Percentiles rank a stretch among this genome's conserved stretches.
Evolutionary conservation across 1,139 yeast genomes (phyloP).

Genomic region (Debaryomyces fabryi): DNA sequence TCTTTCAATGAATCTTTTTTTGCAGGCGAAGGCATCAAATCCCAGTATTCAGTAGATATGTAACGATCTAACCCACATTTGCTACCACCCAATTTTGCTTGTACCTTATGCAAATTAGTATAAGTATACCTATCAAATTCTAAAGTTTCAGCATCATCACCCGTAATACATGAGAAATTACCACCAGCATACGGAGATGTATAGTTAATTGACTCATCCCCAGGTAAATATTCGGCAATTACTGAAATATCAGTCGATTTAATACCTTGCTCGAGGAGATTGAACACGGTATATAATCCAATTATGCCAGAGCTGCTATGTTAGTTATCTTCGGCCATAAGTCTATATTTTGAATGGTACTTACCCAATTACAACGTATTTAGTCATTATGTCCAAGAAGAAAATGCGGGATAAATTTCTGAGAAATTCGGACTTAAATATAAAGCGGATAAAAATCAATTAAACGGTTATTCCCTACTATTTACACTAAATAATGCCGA

Average conservation of each 20-base stretch:
- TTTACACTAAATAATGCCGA: conserved; percentile 44
- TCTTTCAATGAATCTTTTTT: conserved; percentile 48
- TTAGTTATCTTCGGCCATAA: conserved; percentile 10
- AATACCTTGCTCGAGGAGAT: conserved; percentile 50
- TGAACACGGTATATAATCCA: conserved; percentile 67
- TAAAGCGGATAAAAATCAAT: neutral
- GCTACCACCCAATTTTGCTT: conserved; percentile 50
- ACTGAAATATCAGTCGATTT: conserved; percentile 53
- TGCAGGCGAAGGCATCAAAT: conserved; percentile 39
- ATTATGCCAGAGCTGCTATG: conserved; percentile 61
- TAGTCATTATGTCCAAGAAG: conserved; percentile 22
- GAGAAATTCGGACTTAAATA: neutral
- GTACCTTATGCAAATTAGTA: conserved; percentile 45
- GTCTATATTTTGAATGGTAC: conserved; percentile 6
- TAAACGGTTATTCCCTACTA: neutral
- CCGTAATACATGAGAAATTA: conserved; percentile 67
- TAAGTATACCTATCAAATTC: conserved; percentile 60
- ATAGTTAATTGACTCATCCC: conserved; percentile 68
- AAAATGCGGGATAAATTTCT: conserved; percentile 8
- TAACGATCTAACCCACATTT: conserved; percentile 56
- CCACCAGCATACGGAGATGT: conserved; percentile 88
- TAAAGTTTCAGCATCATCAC: conserved; percentile 54
- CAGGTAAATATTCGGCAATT: conserved; percentile 67
- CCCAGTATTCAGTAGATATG: conserved; percentile 61
- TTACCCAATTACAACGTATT: conserved; percentile 38